Base-by-base conservation (phyloP, 73 alveolate species). In the Urostyla sp. region DNA sequence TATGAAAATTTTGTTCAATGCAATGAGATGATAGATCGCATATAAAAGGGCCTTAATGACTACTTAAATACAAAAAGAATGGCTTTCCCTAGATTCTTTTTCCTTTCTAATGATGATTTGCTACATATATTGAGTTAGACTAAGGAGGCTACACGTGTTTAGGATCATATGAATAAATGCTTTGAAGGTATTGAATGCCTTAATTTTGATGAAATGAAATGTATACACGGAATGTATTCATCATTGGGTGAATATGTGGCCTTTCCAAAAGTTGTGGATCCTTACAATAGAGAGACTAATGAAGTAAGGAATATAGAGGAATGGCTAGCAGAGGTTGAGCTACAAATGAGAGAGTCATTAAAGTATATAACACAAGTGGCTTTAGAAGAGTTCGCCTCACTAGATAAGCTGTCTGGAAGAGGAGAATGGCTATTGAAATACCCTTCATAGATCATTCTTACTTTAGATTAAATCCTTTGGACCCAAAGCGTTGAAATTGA, bases 71-170 rank as follows among this genome's bases (percentile, higher is more conserved):
- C 96, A n/a, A 93, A 93, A 84, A 72, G 98, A 87, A 90, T 87
- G 85, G 94, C 94, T 53, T 94, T 94, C 88, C 97, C 98, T 45
- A 76, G 98, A 63, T 92, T 92, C 88, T 92, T 85, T 84, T 92
- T 92, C 80, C 88, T 92, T 26, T 81, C 95, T 24, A 92, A 92
- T 85, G 98, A 92, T 51, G 98, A 92, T 58, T 74, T 92, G 60
- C 72, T 92, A 16, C 75, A 76, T 51, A 92, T 92, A 80, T 77
- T 92, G 32, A 80, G 91, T 8, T 84, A 88, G 85, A 88, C 95
- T 31, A 88, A 92, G 67, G 98, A 94, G 54, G 95, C 97, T 1
- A 77, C 87, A 31, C 46, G 92, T 50, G 96, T 94, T 10, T 80
- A 94, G 55, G 95, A 91, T 72, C 92, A 94, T 61, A 35, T 93